Base-by-base conservation (phyloP, 2,329 filamentous ascomycete species). In the Exophiala spinifera region DNA sequence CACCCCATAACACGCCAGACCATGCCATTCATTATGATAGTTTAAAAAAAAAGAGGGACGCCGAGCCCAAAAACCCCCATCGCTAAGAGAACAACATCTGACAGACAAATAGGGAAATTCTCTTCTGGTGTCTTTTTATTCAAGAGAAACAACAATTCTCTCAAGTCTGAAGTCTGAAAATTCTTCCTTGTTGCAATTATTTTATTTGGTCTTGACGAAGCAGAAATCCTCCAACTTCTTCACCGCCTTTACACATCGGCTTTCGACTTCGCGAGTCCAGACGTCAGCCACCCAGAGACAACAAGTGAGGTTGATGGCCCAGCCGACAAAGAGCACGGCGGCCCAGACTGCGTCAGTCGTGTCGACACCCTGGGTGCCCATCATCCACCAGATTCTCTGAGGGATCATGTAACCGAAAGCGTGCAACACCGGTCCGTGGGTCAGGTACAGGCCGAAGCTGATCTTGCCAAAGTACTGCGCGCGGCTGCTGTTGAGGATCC, bases 211-310 rank as follows among this genome's bases (percentile, higher is more conserved):
- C 31, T 60, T 63, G 42, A 51, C 56, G 42, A 64, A 63, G 46
- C 59, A 60, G 3, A 59, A 15, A 11, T 53, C 51, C 43, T 64
- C 62, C 44, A 61, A 46, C 39, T 54, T 60, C 54, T 62, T 64
- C 11, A 61, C 59, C 13, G 46, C 36, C 48, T 62, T 61, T 37
- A 59, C 57, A 49, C 62, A 63, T 15, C 61, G 42, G 17, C 57
- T 51, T 39, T 64, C 62, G 5, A 64, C 59, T 49, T 64, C 62
- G 23, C 61, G 46, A 6, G 48, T 55, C 62, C 61, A 84, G 3
- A 85, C 53, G 65, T 85, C 82, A 1, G 79, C 78, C 4, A 75
- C 71, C 75, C 80, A 84, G 4, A 84, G 70, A 0, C 78, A 67
- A 23, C 74, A 51, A 5, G 68, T 64, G 11, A 75, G 61, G 53